A percentile compares a stretch with the other conserved stretches of the same genome.
Evolutionary conservation across 2,329 filamentous ascomycete species (phyloP).

Genomic region (Cordyceps pruinosa): DNA sequence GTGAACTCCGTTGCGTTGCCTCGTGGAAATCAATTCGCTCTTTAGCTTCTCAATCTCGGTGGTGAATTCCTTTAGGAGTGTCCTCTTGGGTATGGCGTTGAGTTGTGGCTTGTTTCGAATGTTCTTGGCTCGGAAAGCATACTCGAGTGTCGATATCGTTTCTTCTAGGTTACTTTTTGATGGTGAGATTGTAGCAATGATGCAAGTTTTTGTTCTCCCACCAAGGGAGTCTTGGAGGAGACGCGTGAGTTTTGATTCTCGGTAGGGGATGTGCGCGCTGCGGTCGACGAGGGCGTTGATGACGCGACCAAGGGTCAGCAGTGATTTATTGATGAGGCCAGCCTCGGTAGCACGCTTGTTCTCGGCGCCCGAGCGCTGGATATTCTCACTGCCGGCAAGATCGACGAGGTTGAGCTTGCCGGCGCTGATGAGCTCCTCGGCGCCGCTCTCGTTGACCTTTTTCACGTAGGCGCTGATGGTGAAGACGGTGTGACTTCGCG

Average conservation of each 20-base stretch:
- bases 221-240: constrained; percentile 94
- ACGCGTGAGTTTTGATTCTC: constrained; percentile 93
- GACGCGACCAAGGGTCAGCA: constrained; percentile 88
- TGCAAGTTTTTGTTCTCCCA: constrained; percentile 94
- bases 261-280: constrained; percentile 77
- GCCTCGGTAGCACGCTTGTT: constrained; percentile 96
- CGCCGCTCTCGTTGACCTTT: constrained; percentile 69
- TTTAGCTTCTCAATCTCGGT: constrained; percentile 91
- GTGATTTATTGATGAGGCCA: constrained; percentile 94
- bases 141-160: constrained; percentile 95
- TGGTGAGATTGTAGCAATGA: constrained; percentile 93
- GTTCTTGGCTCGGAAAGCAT: constrained; percentile 96
- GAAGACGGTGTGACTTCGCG: constrained; percentile 94
- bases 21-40: constrained; percentile 84
- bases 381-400: constrained; percentile 94
- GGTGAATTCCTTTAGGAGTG: constrained; percentile 81
- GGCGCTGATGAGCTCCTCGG: constrained; percentile 81
- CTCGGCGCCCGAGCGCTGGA: constrained; percentile 91
- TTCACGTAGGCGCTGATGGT: constrained; percentile 91
- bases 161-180: constrained; percentile 94
- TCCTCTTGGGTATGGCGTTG: constrained; percentile 90
- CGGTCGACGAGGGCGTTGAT: constrained; percentile 96
- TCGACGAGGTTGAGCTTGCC: constrained; percentile 97
- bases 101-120: constrained; percentile 97
- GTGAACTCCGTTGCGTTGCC: constrained; percentile 92